Evolutionary conservation across 1,284 basidiomycete species (phyloP).

Genomic region (Papiliotrema fonsecae): DNA sequence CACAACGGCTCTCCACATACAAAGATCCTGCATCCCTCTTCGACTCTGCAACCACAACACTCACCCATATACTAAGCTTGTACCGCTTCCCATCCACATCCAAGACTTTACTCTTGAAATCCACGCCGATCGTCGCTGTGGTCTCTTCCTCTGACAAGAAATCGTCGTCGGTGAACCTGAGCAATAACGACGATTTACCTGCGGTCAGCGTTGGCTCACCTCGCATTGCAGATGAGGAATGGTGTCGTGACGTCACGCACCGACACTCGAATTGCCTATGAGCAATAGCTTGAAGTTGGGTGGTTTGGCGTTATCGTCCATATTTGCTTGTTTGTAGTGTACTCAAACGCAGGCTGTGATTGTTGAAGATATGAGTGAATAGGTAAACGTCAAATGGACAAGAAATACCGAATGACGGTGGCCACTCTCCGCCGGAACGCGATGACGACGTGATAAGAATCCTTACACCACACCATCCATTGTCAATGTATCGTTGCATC

Average conservation of each 20-base stretch:
- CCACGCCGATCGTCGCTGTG: constrained; percentile 73
- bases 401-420: too few species aligned
- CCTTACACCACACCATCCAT: too few species aligned
- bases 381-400: too few species aligned
- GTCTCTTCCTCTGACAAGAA: constrained; percentile 94
- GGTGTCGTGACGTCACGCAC: constrained; percentile 55
- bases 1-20: too few species aligned
- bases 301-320: constrained; percentile 30
- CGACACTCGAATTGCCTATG: constrained; percentile 81
- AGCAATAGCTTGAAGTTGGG: constrained; percentile 53
- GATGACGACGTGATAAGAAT: too few species aligned
- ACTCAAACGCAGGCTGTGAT: too few species aligned
- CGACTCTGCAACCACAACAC: too few species aligned
- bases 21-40: too few species aligned
- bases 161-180: constrained; percentile 94
- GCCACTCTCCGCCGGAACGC: too few species aligned
- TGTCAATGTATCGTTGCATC: constrained; percentile 5
- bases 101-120: constrained; percentile 54
- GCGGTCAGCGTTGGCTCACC: constrained; percentile 1
- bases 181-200: constrained; percentile 68
- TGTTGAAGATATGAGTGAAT: too few species aligned
- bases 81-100: constrained; percentile 51
- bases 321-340: neutral
- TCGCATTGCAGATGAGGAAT: neutral
- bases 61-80: constrained; percentile 56